Evolutionary conservation across 1,284 basidiomycete species (phyloP).

Genomic region (Bjerkandera adusta): DNA sequence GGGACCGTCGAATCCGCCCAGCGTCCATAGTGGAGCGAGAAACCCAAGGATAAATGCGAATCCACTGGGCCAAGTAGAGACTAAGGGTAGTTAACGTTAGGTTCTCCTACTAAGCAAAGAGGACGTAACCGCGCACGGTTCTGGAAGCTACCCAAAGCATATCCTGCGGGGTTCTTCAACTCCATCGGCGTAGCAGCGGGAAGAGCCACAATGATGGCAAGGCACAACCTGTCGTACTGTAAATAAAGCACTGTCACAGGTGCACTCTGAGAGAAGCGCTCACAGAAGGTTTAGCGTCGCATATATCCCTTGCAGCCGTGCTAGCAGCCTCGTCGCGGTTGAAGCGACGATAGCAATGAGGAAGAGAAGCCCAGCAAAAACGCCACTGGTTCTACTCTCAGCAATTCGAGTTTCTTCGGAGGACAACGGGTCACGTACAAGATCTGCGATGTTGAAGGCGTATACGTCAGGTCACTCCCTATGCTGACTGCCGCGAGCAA

Average conservation of each 20-base stretch:
- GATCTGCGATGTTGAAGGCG: conserved; percentile 50
- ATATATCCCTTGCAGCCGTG: conserved; percentile 73
- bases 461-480: conserved; percentile 48
- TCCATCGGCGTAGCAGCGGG: conserved; percentile 27
- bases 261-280: conserved; percentile 21
- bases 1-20: conserved; percentile 53
- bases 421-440: conserved; percentile 43
- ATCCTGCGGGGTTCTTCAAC: conserved; percentile 25
- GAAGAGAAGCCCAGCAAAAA: conserved; percentile 57
- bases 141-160: conserved; percentile 25
- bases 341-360: conserved; percentile 61
- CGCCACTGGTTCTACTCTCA: conserved; percentile 40
- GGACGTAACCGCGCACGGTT: conserved; percentile 35
- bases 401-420: background rate
- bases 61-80: conserved; percentile 68
- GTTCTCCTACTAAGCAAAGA: background rate
- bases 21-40: conserved; percentile 78
- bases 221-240: conserved; percentile 21
- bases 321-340: conserved; percentile 64
- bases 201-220: conserved; percentile 29
- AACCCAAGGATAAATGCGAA: conserved; percentile 79
- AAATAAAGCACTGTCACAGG: no score
- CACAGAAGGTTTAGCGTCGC: conserved; percentile 67
- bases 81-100: conserved; percentile 32
- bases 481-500: conserved; percentile 62